Percentiles rank a stretch among this genome's conserved stretches.
Evolutionary conservation across 805 yeast species (phyloP).

Genomic region (Starmerella stigmatis): DNA sequence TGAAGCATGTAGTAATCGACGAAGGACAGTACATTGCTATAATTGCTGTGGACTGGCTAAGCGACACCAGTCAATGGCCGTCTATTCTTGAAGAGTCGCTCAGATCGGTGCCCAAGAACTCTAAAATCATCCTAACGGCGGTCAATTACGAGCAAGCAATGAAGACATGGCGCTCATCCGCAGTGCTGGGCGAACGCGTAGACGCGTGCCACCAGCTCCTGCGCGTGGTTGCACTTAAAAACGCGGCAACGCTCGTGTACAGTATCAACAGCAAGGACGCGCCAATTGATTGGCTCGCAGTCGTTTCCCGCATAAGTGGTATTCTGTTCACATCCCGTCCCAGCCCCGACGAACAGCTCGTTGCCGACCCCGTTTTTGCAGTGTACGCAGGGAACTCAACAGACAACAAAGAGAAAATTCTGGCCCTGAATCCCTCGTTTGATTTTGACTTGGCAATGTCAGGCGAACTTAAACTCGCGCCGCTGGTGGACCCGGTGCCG

Average conservation of each 20-base stretch:
- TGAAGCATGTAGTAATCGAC: neutral
- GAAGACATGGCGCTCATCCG: neutral
- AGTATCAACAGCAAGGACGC: neutral
- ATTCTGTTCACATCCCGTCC: neutral
- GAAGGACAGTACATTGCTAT: neutral
- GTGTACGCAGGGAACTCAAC: neutral
- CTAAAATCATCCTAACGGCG: constrained; percentile 7
- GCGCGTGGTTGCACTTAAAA: constrained; percentile 12
- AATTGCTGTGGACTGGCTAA: constrained; percentile 8
- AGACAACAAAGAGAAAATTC: constrained; percentile 18
- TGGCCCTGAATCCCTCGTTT: constrained; percentile 20
- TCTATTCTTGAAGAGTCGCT: neutral
- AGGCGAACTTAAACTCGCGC: neutral
- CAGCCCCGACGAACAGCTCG: constrained; percentile 1
- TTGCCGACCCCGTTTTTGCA: constrained; percentile 6
- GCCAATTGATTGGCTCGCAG: neutral
- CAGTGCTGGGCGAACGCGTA: constrained; percentile 5
- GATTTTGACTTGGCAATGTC: constrained; percentile 9
- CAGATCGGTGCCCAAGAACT: neutral
- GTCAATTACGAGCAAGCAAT: neutral
- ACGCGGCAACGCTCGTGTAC: constrained; percentile 10
- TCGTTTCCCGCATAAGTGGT: neutral
- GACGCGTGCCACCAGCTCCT: constrained; percentile 18
- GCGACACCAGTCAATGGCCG: neutral
- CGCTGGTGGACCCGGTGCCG: neutral